These are phyloP conservation scores for Suhomyces pyralidae DNA, from an alignment of 805 yeast genomes.

Conservation along the genomic window DNA sequence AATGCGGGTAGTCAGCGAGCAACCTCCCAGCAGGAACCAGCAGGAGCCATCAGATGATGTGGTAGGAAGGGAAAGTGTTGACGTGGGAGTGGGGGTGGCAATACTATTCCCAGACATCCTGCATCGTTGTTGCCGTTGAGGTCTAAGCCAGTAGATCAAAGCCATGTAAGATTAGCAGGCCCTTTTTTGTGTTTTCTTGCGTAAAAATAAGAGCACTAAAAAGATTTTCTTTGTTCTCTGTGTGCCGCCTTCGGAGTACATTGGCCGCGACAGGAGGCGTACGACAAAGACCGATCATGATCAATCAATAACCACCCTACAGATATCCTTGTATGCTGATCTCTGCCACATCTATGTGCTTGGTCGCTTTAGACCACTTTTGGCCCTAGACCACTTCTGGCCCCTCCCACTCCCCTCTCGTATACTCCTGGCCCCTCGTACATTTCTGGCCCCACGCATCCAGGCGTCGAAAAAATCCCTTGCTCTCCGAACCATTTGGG, in stretches of 20 bases:
- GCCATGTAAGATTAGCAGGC: background rate
- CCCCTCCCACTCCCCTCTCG: too few relatives aligned
- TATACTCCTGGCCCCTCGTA: background rate
- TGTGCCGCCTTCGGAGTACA: constrained; percentile 1
- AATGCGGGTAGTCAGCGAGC: background rate
- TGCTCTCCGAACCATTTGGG: background rate
- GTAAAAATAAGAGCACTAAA: background rate
- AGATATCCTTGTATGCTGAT: background rate
- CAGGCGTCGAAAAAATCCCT: background rate
- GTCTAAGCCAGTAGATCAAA: background rate
- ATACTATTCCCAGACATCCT: background rate
- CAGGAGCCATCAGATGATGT: background rate
- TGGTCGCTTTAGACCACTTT: too few relatives aligned
- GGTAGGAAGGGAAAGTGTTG: background rate
- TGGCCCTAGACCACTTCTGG: too few relatives aligned
- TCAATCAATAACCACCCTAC: too few relatives aligned
- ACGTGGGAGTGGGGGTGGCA: background rate
- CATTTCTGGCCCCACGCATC: background rate
- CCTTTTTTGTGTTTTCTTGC: background rate
- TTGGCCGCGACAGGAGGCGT: background rate
- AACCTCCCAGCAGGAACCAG: background rate
- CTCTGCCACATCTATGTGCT: background rate
- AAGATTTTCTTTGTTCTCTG: background rate
- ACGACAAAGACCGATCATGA: background rate
- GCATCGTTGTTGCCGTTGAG: background rate